Evolutionary conservation across 2,329 filamentous ascomycete species (phyloP).

Genomic region (Cercospora sojina): DNA sequence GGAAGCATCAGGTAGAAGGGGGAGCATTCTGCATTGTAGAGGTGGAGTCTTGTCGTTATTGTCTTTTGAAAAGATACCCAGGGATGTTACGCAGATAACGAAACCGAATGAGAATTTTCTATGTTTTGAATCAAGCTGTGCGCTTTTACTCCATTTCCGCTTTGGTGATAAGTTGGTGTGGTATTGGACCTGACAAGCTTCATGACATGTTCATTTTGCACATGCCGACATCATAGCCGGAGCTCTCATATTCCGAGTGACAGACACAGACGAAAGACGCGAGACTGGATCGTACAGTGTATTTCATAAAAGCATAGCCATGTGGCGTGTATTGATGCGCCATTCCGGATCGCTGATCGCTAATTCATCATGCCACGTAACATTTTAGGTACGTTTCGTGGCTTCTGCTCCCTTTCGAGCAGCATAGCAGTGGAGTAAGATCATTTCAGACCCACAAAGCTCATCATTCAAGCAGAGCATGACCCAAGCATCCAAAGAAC

Average conservation of each 20-base stretch:
- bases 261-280: neutral
- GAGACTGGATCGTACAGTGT: slow-evolving; percentile 1
- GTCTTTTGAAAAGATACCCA: slow-evolving; percentile 10
- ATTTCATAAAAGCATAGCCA: neutral
- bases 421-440: neutral
- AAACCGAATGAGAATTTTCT: neutral
- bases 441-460: neutral
- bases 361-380: slow-evolving; percentile 10
- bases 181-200: no score
- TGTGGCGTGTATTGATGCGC: neutral
- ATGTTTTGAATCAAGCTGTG: neutral
- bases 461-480: neutral
- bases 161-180: no score
- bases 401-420: neutral
- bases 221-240: neutral
- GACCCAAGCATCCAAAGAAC: neutral
- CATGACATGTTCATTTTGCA: no score
- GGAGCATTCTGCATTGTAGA: slow-evolving; percentile 1
- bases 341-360: slow-evolving; percentile 4
- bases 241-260: neutral
- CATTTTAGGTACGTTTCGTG: neutral
- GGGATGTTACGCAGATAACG: slow-evolving; percentile 9
- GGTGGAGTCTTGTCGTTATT: slow-evolving; percentile 11
- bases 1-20: neutral
- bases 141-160: no score